Percentiles rank a stretch among this genome's conserved stretches.
Conservation (phyloP, 1,139 yeast genomes). For the Scheffersomyces cryptocercus region DNA sequence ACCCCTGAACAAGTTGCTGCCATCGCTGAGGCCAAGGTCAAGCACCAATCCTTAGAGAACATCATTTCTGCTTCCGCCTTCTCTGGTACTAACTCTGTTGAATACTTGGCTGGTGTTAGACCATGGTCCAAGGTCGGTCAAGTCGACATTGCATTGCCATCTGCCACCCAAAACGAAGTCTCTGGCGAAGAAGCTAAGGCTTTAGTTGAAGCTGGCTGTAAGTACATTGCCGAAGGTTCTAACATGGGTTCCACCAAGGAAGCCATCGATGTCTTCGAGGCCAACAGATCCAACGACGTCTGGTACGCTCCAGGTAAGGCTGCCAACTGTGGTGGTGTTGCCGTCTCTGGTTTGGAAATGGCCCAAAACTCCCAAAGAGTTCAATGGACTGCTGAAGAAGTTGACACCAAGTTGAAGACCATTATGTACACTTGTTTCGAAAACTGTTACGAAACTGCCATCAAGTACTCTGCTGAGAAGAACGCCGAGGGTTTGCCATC, state of each 20-base stretch:
- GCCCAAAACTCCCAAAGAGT: conserved; percentile 98
- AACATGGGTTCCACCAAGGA: conserved; percentile 99
- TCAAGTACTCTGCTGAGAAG: conserved; percentile 73
- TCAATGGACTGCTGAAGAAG: conserved; percentile 22
- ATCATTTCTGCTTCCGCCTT: conserved; percentile 60
- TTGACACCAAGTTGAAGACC: conserved; percentile 30
- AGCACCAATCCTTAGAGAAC: conserved; percentile 74
- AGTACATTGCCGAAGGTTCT: conserved; percentile 97
- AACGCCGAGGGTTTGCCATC: conserved; percentile 70
- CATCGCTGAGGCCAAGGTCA: conserved; percentile 79
- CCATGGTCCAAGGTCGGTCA: conserved; percentile 94
- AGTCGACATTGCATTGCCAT: conserved; percentile 95
- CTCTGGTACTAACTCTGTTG: conserved; percentile 53
- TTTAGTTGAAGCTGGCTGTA: conserved; percentile 87
- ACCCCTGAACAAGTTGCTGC: conserved; percentile 76
- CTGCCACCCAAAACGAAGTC: conserved; percentile 98
- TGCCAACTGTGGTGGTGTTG: conserved; percentile 99
- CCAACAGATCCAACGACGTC: conserved; percentile 70
- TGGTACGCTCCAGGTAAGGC: conserved; percentile 99
- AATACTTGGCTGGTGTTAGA: conserved; percentile 89
- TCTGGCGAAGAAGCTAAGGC: conserved; percentile 96
- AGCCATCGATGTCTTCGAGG: conserved; percentile 93
- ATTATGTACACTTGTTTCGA: conserved; percentile 94
- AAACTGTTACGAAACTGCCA: conserved; percentile 87
- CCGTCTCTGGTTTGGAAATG: conserved; percentile 98